These are phyloP conservation scores for Phlegmacium glaucopus DNA, from an alignment of 768 basidiomycete genomes.

Conservation along the genomic window DNA sequence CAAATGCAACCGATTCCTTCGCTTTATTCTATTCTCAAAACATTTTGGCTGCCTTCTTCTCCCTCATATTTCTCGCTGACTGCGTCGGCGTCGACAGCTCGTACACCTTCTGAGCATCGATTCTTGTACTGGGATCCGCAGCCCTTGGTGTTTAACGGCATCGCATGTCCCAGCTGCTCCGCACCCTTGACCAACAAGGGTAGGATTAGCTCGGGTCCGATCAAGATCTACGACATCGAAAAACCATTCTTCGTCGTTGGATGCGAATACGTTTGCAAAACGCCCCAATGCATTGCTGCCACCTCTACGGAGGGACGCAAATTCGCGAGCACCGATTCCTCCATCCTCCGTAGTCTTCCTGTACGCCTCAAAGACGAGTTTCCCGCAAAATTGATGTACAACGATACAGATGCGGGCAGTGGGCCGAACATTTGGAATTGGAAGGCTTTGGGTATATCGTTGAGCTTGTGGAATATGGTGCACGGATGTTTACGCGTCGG, in stretches of 20 bases:
- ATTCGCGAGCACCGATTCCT: conserved; percentile 70
- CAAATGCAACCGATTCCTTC: conserved; percentile 58
- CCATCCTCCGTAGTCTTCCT: conserved; percentile 69
- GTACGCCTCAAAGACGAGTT: conserved; percentile 69
- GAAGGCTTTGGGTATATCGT: conserved; percentile 71
- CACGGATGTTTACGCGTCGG: conserved; percentile 55
- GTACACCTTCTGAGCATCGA: conserved; percentile 68
- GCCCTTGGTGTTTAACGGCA: conserved; percentile 79
- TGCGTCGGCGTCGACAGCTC: conserved; percentile 63
- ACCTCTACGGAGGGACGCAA: conserved; percentile 52
- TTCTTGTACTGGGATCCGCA: conserved; percentile 90
- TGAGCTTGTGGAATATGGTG: conserved; percentile 72
- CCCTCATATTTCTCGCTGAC: conserved; percentile 76
- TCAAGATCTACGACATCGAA: conserved; percentile 78
- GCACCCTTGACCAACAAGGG: conserved; percentile 62
- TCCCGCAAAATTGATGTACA: conserved; percentile 58
- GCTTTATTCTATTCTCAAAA: conserved; percentile 74
- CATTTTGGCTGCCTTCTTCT: conserved; percentile 81
- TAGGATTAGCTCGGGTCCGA: conserved; percentile 67
- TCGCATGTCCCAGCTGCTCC: conserved; percentile 67
- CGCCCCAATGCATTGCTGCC: conserved; percentile 39
- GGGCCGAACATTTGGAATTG: conserved; percentile 71
- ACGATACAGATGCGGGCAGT: conserved; percentile 54
- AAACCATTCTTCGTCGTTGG: conserved; percentile 82
- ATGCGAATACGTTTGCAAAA: conserved; percentile 74